Evolutionary conservation across 768 basidiomycete species (phyloP), one percentile per base, ranked within the genome.

Genomic region (Kwoniella sp.): DNA sequence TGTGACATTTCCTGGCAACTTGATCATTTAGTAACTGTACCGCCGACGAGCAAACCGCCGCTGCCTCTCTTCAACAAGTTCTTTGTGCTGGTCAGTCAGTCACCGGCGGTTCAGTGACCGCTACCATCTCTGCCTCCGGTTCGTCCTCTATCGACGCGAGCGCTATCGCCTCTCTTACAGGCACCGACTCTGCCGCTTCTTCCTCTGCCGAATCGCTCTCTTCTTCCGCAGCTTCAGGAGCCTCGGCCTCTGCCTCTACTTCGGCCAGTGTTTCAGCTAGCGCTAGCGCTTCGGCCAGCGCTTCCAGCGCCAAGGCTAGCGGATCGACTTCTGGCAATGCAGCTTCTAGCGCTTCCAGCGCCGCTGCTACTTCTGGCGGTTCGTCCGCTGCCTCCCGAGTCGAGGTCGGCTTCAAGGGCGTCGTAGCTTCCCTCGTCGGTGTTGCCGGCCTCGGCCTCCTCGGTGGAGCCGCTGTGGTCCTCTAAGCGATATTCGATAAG

Each of bases 1-100:
- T n/a, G n/a, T n/a, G n/a, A n/a, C n/a, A n/a, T n/a, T n/a, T n/a
- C n/a, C n/a, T n/a, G n/a, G n/a, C n/a, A n/a, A n/a, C n/a, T n/a
- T n/a, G n/a, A n/a, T n/a, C n/a, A n/a, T n/a, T n/a, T 49, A 76
- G 74, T 47, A 74, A 69, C 68, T 78, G 77, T 57, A 67, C 72
- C 29, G 15, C 74, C 6, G 60, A 57, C 30, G 77, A 78, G 24
- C 74, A 76, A 53, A 56, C 65, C n/a, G 37, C 69, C 19, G 72
- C 71, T 30, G 26, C 64, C 26, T 58, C 63, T 27, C 67, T 78
- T n/a, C 77, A 78, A 55, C n/a, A 29, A 10, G 70, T 69, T 29
- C 57, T 74, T 3, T 78, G 77, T 51, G 72, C 47, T 10, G 58
- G 33, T 24, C 29, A 54, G 44, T 55, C 58, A 50, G 61, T 64